Evolutionary conservation across 2,329 filamentous ascomycete genomes (phyloP).

Genomic region (Harringtonia lauricola): DNA sequence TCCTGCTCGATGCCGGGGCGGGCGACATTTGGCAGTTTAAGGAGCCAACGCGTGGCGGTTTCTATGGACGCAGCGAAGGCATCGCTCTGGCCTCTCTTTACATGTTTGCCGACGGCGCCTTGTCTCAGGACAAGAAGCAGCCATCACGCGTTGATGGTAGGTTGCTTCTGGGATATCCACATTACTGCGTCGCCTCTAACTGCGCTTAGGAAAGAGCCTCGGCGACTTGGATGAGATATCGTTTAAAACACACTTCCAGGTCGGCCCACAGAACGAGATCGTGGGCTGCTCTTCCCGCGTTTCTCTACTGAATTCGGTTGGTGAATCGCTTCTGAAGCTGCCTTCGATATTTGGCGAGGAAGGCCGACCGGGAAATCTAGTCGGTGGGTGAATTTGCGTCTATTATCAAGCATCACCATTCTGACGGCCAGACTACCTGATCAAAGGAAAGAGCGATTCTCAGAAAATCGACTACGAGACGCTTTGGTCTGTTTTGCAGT

Average conservation of each 20-base stretch:
- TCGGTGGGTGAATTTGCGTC: too few species aligned
- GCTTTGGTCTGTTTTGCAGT: conserved; percentile 32
- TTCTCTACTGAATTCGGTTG: conserved; percentile 5
- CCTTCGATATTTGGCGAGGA: neutral
- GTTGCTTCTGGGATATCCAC: too few species aligned
- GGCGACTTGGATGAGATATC: conserved; percentile 15
- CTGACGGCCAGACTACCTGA: conserved; percentile 4
- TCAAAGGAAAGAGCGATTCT: conserved; percentile 4
- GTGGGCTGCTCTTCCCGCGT: conserved; percentile 3
- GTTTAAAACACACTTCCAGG: conserved; percentile 30
- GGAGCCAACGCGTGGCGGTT: conserved; percentile 24
- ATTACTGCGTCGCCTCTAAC: too few species aligned
- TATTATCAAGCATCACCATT: too few species aligned
- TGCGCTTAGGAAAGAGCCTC: conserved; percentile 15
- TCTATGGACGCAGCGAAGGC: conserved; percentile 34
- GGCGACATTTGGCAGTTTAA: conserved; percentile 36
- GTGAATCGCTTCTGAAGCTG: neutral
- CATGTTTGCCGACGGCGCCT: conserved; percentile 34
- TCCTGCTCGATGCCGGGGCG: conserved; percentile 44
- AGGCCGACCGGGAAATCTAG: conserved; percentile 4
- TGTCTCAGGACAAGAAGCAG: conserved; percentile 16
- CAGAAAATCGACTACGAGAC: conserved; percentile 20
- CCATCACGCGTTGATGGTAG: conserved; percentile 22
- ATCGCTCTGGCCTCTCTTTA: conserved; percentile 38
- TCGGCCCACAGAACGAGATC: conserved; percentile 1